Base-by-base conservation (phyloP, 805 yeast species). In the Metschnikowia gelsemii region DNA sequence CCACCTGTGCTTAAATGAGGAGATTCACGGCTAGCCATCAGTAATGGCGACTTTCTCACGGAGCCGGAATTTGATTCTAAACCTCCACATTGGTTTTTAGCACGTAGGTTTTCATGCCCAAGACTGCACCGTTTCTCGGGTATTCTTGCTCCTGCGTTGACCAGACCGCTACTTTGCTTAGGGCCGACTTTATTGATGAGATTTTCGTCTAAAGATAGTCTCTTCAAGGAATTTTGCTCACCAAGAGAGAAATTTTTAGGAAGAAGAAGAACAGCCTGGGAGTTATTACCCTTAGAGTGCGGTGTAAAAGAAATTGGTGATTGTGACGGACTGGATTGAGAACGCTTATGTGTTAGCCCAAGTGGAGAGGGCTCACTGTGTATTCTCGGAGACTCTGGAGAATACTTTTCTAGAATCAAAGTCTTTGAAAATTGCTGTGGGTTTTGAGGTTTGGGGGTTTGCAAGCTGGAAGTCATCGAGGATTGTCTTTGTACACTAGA, bases 231-330 rank as follows among this genome's bases (percentile, higher is more conserved):
- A 16, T 50, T 23, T 52, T 58, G 49, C 38, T 52, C 43, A 44
- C 58, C 57, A 6, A 65, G 55, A 4, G 74, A 62, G 40, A 70
- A 70, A 45, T 70, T 74, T 50, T 71, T 75, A 0, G 81, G 80
- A 36, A 76, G 63, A 35, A 76, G 57, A 19, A 76, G 64, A 16
- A 76, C 76, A 1, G 80, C 78, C 26, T 64, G 71, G 11, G 71
- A 59, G n/a, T 64, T 52, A 24, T 21, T 37, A 23, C 31, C 33
- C 30, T 40, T 49, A 8, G 45, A 24, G 11, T 40, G 49, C n/a
- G 28, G 43, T 13, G 39, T 35, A 20, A 40, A 39, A 2, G 47
- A 44, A 13, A 42, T 42, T 13, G 60, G 58, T 5, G 62, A 52
- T 14, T 52, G 52, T 5, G 56, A 61, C 5, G 73, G 70, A 40